These are phyloP conservation scores for Mollisiaceae sp. DNA, from an alignment of 2,329 filamentous ascomycete species.

Conservation along the genomic window DNA sequence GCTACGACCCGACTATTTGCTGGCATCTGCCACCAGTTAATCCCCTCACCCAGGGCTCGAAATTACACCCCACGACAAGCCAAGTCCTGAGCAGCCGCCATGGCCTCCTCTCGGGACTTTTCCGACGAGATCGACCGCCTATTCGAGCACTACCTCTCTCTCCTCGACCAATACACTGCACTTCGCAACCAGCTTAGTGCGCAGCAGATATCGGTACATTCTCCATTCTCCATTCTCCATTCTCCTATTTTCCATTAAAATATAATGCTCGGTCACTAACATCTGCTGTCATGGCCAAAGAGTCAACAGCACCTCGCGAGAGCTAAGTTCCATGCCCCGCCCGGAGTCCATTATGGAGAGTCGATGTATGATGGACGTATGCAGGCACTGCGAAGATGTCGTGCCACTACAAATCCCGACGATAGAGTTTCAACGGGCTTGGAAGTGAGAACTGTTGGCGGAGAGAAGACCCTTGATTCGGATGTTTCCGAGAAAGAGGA, in stretches of 20 bases:
- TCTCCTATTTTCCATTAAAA: neutral
- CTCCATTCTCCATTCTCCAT: slow-evolving; percentile 8
- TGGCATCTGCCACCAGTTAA: slow-evolving; percentile 7
- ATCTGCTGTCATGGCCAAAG: slow-evolving; percentile 23
- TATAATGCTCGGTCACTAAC: slow-evolving; percentile 4
- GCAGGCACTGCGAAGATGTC: slow-evolving; percentile 58
- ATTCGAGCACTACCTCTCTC: slow-evolving; percentile 66
- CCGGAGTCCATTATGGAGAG: slow-evolving; percentile 67
- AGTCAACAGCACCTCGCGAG: slow-evolving; percentile 58
- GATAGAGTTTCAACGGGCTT: slow-evolving; percentile 12
- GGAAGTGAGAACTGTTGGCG: slow-evolving; percentile 54
- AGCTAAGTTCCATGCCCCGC: slow-evolving; percentile 74
- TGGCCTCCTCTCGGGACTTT: slow-evolving; percentile 22
- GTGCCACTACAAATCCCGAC: slow-evolving; percentile 43
- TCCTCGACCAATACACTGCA: slow-evolving; percentile 70
- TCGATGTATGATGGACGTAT: slow-evolving; percentile 77
- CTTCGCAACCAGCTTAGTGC: slow-evolving; percentile 59
- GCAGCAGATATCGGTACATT: slow-evolving; percentile 56
- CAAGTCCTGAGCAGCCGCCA: slow-evolving; percentile 2
- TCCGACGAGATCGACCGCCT: slow-evolving; percentile 60
- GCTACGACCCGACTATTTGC: neutral
- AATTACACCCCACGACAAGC: slow-evolving; percentile 5
- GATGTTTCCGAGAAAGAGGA: neutral
- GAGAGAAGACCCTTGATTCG: slow-evolving; percentile 41
- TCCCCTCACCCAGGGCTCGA: neutral